Evolutionary conservation across 2,329 filamentous ascomycete genomes (phyloP).

Genomic region (Arachnomyces sp.): DNA sequence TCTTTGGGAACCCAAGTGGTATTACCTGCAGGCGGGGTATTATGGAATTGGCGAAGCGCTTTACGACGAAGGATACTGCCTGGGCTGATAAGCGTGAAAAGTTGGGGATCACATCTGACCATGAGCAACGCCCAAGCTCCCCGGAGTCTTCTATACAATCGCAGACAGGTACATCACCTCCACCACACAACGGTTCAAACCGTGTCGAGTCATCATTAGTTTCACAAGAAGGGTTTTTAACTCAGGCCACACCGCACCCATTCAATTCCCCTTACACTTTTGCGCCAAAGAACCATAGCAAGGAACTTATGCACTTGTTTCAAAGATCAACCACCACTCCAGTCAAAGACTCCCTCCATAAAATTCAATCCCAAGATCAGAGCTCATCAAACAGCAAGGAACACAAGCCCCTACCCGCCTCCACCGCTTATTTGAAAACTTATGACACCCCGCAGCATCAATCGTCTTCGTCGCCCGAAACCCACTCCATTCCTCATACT

Average conservation of each 20-base stretch:
- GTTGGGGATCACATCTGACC: no score
- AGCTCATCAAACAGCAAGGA: no score
- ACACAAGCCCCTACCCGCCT: no score
- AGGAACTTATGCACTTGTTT: conserved; percentile 5
- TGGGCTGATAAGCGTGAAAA: no score
- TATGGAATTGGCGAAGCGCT: conserved; percentile 2
- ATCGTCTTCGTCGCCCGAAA: no score
- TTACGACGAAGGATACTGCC: background rate
- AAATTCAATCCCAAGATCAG: no score
- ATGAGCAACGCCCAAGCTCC: no score
- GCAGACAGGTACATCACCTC: conserved; percentile 12
- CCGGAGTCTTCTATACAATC: conserved; percentile 5
- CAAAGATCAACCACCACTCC: no score
- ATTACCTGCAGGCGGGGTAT: conserved; percentile 11
- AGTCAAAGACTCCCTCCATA: no score
- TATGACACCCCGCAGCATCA: no score
- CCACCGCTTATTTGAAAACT: conserved; percentile 1
- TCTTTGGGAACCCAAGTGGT: conserved; percentile 19
- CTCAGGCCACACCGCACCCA: conserved; percentile 12
- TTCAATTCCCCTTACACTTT: conserved; percentile 1
- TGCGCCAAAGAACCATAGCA: background rate
- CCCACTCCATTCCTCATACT: no score
- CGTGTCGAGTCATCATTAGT: background rate
- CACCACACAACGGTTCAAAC: background rate
- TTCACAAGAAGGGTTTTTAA: conserved; percentile 16